Base-by-base conservation (phyloP, 140 eudicot species). In the Senecio squalidus region DNA sequence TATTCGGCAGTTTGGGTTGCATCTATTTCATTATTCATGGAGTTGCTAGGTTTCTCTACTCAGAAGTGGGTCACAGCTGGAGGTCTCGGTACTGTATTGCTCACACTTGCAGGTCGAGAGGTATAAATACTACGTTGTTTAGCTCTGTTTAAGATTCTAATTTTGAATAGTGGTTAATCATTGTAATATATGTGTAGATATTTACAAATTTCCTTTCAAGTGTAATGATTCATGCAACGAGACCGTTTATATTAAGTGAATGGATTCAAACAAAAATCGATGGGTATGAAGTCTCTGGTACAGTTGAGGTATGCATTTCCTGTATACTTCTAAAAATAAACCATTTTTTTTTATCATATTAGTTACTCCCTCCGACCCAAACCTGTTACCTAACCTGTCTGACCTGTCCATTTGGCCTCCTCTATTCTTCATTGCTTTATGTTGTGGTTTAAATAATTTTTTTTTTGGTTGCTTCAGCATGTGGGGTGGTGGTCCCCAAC, bases 401-500 rank as follows among this genome's bases (percentile, higher is more conserved):
- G 26, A 18, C 22, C 51, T 1, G 14, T 16, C 45, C 4, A 16
- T 24, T 49, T 24, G 1, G 25, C 30, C 29, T 10, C 18, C 13
- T 7, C 6, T 38, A n/a, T 27, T 7, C 21, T 21, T 20, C 20
- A 56, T 18, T 18, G 41, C 6, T 28, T 1, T 17, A 0, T 26
- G 1, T 66, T 60, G 52, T 20, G 31, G 5, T 24, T 23, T 74
- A n/a, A 28, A 31, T 31, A 25, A 26, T 46, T 55, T 31, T 51
- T 24, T 63, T 48, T 11, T 54, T 33, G 39, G 55, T 53, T 55
- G 63, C 36, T 76, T 62, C 76, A 86, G 95, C 95, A 83, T 73
- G 82, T 86, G 47, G 95, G 95, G 41, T 86, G 95, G 95, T 86
- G 95, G 95, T 82, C 95, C 23, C 93, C 95, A 69, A 86, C 95